phyloP scores from a whole-genome alignment of 495 filamentous ascomycete genomes.

The Penicillium crystallinum region DNA sequence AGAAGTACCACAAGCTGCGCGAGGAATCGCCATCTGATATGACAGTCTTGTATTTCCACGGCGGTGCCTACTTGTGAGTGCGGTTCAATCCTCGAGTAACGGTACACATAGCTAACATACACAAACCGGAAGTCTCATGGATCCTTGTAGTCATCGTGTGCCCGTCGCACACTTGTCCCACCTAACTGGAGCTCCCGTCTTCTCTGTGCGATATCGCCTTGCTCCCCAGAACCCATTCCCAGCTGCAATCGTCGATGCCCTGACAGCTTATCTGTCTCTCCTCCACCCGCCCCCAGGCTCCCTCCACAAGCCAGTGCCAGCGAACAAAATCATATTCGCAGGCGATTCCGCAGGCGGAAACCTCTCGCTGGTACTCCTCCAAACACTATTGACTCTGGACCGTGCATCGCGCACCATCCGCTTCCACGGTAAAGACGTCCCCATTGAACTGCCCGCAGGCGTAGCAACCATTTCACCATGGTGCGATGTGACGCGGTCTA shows the following conservation, averaged over 20 bases:
- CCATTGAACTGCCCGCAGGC: constrained; percentile 64
- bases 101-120: neutral
- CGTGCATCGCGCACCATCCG: constrained; percentile 45
- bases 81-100: neutral
- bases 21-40: constrained; percentile 60
- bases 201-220: constrained; percentile 82
- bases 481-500: constrained; percentile 69
- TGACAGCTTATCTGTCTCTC: constrained; percentile 76
- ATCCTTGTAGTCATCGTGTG: constrained; percentile 62
- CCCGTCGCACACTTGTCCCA: constrained; percentile 43
- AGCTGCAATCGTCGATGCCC: constrained; percentile 73
- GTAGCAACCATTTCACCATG: constrained; percentile 63
- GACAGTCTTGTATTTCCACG: constrained; percentile 83
- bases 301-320: constrained; percentile 61
- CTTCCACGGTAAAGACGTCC: constrained; percentile 63
- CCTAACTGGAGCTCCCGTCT: constrained; percentile 53
- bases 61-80: constrained; percentile 69
- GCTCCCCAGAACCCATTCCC: constrained; percentile 83
- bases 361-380: constrained; percentile 64
- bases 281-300: constrained; percentile 73
- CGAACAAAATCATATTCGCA: constrained; percentile 68
- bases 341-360: constrained; percentile 91
- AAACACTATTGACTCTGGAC: constrained; percentile 66
- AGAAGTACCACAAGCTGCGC: constrained; percentile 69
- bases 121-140: constrained; percentile 52